Base-by-base conservation (phyloP, 164 flowering plant species). In the Vitis riparia region DNA sequence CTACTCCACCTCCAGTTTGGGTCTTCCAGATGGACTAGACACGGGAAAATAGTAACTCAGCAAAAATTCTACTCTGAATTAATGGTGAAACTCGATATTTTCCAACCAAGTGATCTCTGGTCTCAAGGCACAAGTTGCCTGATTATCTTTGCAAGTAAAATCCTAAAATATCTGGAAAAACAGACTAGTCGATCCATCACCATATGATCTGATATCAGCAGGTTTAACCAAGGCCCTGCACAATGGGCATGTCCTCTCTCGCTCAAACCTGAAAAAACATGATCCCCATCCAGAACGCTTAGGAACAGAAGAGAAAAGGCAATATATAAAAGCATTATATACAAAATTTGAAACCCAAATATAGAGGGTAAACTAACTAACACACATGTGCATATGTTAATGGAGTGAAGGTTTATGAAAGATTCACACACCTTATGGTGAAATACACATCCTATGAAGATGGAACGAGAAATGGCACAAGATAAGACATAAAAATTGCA, bases 141-240 rank as follows among this genome's bases (percentile, higher is more conserved):
- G 44, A 37, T 37, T 6, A 6, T 37, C 44, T 37, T 37, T 37
- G 44, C 44, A 19, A 13, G 8, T 37, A 55, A 14, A 8, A 14
- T 12, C 67, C 83, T 71, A 91, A 67, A 96, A 96, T 64, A 93
- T 55, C 83, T 91, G 99, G 81, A 89, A 91, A 70, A 89, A 87
- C 63, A 92, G 84, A 71, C 92, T 91, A 1, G 98, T 92, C 23
- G 98, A 92, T 44, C 97, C 98, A 77, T 92, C 97, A 12, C 94
- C 90, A 66, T 83, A 94, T 11, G 98, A 91, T 73, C 84, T 84
- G 3, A 94, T 87, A 69, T 87, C 97, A 13, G 97, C 97, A 11
- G 97, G 89, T 71, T 93, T 93, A 19, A 95, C 98, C 90, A 95
- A 77, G 29, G 99, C 97, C 71, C 99, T 79, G 83, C 97, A 96